Conservation (phyloP, 1,284 basidiomycete genomes). For the Cerioporus squamosus region DNA sequence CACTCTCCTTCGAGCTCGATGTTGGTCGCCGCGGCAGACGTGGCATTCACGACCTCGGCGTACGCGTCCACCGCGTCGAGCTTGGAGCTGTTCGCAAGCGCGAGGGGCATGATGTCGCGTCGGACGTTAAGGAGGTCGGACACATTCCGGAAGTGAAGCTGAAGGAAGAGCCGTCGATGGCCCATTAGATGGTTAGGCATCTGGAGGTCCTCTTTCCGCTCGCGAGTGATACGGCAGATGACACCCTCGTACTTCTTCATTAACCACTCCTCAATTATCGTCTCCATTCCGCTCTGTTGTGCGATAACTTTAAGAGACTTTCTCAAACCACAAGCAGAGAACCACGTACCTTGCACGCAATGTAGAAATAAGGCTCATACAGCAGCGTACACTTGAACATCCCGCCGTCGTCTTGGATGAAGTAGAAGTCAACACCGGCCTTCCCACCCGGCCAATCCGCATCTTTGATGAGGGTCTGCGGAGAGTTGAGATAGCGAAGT, state of each 20-base stretch:
- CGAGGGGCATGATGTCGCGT: slow-evolving; percentile 89
- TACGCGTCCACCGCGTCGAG: slow-evolving; percentile 97
- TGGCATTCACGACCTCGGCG: slow-evolving; percentile 93
- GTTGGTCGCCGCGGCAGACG: slow-evolving; percentile 58
- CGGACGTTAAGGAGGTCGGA: slow-evolving; percentile 89
- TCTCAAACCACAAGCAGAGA: not conserved
- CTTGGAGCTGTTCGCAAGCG: slow-evolving; percentile 90
- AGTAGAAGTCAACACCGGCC: slow-evolving; percentile 96
- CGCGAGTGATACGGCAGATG: slow-evolving; percentile 77
- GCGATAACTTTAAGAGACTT: not conserved
- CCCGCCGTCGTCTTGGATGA: slow-evolving; percentile 95
- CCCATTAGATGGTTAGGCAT: slow-evolving; percentile 97
- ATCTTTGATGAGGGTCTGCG: slow-evolving; percentile 86
- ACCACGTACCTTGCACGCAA: slow-evolving; percentile 82
- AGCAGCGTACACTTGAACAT: slow-evolving; percentile 96
- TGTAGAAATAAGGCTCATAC: slow-evolving; percentile 95
- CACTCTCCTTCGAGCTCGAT: slow-evolving; percentile 75
- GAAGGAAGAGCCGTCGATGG: slow-evolving; percentile 86
- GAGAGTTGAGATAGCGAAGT: not conserved
- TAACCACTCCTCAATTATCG: slow-evolving; percentile 94
- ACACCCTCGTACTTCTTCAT: slow-evolving; percentile 92
- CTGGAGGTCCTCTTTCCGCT: slow-evolving; percentile 93
- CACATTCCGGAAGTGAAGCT: slow-evolving; percentile 92
- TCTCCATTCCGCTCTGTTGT: slow-evolving; percentile 85
- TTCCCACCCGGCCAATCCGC: slow-evolving; percentile 80